Evolutionary conservation across 2,329 filamentous ascomycete species (phyloP).

Genomic region (Ophiocordyceps sinensis): DNA sequence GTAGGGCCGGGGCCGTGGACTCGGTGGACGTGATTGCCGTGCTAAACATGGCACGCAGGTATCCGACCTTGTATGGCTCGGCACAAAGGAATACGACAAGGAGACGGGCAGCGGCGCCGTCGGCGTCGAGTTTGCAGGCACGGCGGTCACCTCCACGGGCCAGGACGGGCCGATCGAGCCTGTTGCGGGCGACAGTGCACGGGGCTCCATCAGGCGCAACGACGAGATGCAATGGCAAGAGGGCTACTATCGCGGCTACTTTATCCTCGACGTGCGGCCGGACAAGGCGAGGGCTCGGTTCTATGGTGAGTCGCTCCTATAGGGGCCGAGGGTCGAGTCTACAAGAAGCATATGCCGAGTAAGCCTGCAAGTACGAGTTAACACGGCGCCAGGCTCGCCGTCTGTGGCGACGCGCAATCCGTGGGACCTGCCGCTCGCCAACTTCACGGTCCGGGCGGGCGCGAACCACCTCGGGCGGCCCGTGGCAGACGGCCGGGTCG

Average conservation of each 20-base stretch:
- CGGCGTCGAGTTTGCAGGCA: constrained; percentile 51
- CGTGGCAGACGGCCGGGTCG: constrained; percentile 25
- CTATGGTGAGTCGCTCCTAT: constrained; percentile 44
- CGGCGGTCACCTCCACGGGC: constrained; percentile 47
- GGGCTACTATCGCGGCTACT: constrained; percentile 61
- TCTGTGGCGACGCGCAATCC: constrained; percentile 43
- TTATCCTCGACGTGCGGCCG: constrained; percentile 43
- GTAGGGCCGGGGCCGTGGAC: constrained; percentile 20
- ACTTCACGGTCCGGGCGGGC: constrained; percentile 51
- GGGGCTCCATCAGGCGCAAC: constrained; percentile 33
- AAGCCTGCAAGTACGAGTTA: not conserved
- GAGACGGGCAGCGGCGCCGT: constrained; percentile 38
- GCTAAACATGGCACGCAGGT: constrained; percentile 2
- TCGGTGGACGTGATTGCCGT: not conserved
- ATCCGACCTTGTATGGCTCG: constrained; percentile 42
- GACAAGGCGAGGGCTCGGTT: constrained; percentile 46
- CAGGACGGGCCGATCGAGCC: constrained; percentile 44
- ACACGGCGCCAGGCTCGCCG: constrained; percentile 23
- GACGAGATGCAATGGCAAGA: constrained; percentile 59
- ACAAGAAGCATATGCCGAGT: too few species aligned
- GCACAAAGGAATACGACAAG: constrained; percentile 35
- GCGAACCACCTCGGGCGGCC: constrained; percentile 40
- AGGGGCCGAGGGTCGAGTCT: too few species aligned
- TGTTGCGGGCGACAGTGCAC: constrained; percentile 30
- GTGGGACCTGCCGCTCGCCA: constrained; percentile 52